Conservation (phyloP, 768 basidiomycete species). For the Strobilomyces dryophilus region DNA sequence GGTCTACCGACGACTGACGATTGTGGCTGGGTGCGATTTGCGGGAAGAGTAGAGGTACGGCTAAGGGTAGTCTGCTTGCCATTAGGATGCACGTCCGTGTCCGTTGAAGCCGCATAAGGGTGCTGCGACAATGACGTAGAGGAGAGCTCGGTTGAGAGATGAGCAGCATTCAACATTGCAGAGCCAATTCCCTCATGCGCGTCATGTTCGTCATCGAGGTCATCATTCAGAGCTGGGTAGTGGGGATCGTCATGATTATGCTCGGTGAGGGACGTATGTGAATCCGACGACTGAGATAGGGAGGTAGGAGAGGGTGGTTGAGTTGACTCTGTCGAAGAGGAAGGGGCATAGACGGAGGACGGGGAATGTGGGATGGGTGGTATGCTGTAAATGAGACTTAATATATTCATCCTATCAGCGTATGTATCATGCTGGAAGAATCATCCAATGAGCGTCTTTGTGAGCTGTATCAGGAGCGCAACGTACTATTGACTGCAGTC, state of each 20-base stretch:
- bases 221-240: constrained; percentile 17
- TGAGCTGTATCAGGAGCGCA: constrained; percentile 8
- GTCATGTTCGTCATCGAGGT: constrained; percentile 32
- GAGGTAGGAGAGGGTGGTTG: constrained; percentile 36
- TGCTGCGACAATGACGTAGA: constrained; percentile 31
- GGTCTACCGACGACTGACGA: constrained; percentile 36
- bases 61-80: constrained; percentile 20
- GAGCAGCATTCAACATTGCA: constrained; percentile 37
- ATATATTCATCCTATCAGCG: constrained; percentile 90
- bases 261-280: constrained; percentile 40
- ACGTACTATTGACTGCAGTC: constrained; percentile 85
- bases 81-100: constrained; percentile 32
- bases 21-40: constrained; percentile 25
- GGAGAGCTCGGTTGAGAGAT: constrained; percentile 28
- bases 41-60: constrained; percentile 36
- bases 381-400: constrained; percentile 86
- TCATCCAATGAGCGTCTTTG: constrained; percentile 14
- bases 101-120: constrained; percentile 49
- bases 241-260: constrained; percentile 36
- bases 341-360: constrained; percentile 43
- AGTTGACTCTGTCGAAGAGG: constrained; percentile 36
- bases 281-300: constrained; percentile 40
- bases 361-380: constrained; percentile 69
- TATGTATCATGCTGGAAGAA: constrained; percentile 83
- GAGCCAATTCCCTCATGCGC: constrained; percentile 42